Evolutionary conservation across 306 rosid genomes (phyloP), one percentile per base, ranked within the genome.

Genomic region (Quercus aquifolioides): DNA sequence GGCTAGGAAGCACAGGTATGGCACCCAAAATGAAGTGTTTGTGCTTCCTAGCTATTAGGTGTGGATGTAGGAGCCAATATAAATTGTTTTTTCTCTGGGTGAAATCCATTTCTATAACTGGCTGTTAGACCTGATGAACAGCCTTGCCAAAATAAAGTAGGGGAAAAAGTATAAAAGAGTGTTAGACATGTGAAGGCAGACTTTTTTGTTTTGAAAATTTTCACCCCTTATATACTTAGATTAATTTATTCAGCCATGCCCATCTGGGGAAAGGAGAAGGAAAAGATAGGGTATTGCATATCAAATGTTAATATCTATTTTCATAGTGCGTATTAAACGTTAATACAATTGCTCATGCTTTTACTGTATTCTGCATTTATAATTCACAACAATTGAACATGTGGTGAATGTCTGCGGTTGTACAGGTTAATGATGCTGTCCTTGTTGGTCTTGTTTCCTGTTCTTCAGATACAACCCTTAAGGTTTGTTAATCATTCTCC

Each of bases 361-460:
- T 9, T 67, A 21, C 43, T 23, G 33, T 19, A 72, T 74, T 35
- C 75, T 63, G 25, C 54, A 2, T 80, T 73, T 79, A 33, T 60
- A 57, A 30, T 38, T 46, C 52, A 63, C 25, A 63, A 63, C 25
- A 63, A 20, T 81, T 43, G 68, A 28, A 65, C 77, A 59, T 26
- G 63, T 58, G 63, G 65, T 71, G 76, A 68, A 81, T 58, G 69
- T 63, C 69, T 82, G 77, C 78, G 85, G 80, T 55, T 76, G 75
- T 87, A 88, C 93, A 96, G 99, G 99, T 96, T 69, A 96, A 96
- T 79, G 99, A 96, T 83, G 90, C 90, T 64, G 97, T 96, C 76
- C 78, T 96, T 88, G 99, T 86, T 74, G 99, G 97, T 20, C 98
- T 96, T 79, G 96, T 96, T 80, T 96, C 99, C 23, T 96, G 99